phyloP scores from a whole-genome alignment of 176 grass and related monocot genomes.

The Eleusine indica region DNA sequence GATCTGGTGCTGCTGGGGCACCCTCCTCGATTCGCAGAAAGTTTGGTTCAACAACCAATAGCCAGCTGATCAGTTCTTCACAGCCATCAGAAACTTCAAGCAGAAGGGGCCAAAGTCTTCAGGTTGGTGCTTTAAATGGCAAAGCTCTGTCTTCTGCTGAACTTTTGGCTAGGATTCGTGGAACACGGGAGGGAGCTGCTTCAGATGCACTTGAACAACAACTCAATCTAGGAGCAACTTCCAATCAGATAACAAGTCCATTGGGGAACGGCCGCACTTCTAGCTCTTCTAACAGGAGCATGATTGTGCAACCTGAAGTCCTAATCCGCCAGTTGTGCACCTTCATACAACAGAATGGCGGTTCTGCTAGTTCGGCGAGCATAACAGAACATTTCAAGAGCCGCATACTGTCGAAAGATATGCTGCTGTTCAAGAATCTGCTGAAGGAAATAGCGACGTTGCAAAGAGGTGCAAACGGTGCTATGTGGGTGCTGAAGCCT shows the following conservation, averaged over 20 bases:
- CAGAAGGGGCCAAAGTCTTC: constrained; percentile 49
- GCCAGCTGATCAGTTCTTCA: constrained; percentile 37
- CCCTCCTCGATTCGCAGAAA: constrained; percentile 52
- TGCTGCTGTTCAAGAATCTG: constrained; percentile 81
- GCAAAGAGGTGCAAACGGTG: constrained; percentile 52
- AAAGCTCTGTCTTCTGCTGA: constrained; percentile 72
- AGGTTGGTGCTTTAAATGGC: constrained; percentile 60
- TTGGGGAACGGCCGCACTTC: constrained; percentile 26
- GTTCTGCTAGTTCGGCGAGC: constrained; percentile 59
- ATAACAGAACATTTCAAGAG: constrained; percentile 78
- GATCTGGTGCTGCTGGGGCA: constrained; percentile 71
- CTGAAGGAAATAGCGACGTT: constrained; percentile 82
- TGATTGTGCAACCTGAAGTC: constrained; percentile 77
- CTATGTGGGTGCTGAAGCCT: constrained; percentile 71
- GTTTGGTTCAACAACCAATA: constrained; percentile 78
- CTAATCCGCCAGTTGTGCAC: constrained; percentile 75
- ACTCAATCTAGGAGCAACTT: constrained; percentile 52
- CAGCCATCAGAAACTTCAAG: constrained; percentile 54
- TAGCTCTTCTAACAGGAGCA: constrained; percentile 46
- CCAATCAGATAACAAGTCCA: constrained; percentile 17
- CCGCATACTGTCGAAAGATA: constrained; percentile 65
- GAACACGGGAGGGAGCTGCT: constrained; percentile 70
- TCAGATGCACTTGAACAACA: constrained; percentile 79
- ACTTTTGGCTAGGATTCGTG: constrained; percentile 75
- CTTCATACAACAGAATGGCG: constrained; percentile 70